phyloP scores from a whole-genome alignment of 2,329 filamentous ascomycete species.

The Fusarium begoniae region DNA sequence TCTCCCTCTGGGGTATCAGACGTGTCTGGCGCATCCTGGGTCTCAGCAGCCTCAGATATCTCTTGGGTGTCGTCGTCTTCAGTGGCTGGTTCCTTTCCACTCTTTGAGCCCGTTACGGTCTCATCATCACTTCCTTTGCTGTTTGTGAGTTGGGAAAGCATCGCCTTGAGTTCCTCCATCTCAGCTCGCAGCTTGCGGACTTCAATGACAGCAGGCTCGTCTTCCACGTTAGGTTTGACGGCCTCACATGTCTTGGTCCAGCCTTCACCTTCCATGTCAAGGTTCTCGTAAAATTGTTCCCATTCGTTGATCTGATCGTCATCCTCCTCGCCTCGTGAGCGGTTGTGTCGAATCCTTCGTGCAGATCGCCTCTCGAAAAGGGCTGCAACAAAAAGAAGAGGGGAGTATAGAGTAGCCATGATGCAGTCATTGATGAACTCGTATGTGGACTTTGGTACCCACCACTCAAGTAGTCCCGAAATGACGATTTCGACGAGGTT shows the following conservation, averaged over 20 bases:
- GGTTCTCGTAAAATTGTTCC: conserved; percentile 79
- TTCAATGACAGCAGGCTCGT: conserved; percentile 79
- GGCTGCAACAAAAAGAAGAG: conserved; percentile 82
- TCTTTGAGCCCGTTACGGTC: background rate
- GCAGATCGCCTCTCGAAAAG: conserved; percentile 74
- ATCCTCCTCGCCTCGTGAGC: conserved; percentile 83
- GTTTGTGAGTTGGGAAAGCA: conserved; percentile 52
- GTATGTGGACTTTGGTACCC: conserved; percentile 80
- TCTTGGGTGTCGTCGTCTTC: conserved; percentile 14
- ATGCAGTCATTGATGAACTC: conserved; percentile 86
- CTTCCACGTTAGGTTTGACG: conserved; percentile 83
- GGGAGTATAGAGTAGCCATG: conserved; percentile 87
- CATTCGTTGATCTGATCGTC: conserved; percentile 92
- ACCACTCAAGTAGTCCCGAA: conserved; percentile 91
- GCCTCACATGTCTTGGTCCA: conserved; percentile 83
- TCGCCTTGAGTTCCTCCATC: conserved; percentile 63
- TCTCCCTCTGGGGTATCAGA: conserved; percentile 27
- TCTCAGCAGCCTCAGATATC: conserved; percentile 20
- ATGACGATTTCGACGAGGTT: conserved; percentile 90
- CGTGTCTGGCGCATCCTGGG: conserved; percentile 16
- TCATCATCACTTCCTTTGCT: conserved; percentile 21
- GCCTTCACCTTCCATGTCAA: conserved; percentile 84
- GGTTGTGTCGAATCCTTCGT: conserved; percentile 74
- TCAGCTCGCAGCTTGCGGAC: conserved; percentile 67
- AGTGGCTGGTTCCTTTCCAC: conserved; percentile 8